A percentile compares a stretch with the other conserved stretches of the same genome.
Conservation (phyloP, 2,329 filamentous ascomycete genomes). For the Alternaria hordeiaustralica region DNA sequence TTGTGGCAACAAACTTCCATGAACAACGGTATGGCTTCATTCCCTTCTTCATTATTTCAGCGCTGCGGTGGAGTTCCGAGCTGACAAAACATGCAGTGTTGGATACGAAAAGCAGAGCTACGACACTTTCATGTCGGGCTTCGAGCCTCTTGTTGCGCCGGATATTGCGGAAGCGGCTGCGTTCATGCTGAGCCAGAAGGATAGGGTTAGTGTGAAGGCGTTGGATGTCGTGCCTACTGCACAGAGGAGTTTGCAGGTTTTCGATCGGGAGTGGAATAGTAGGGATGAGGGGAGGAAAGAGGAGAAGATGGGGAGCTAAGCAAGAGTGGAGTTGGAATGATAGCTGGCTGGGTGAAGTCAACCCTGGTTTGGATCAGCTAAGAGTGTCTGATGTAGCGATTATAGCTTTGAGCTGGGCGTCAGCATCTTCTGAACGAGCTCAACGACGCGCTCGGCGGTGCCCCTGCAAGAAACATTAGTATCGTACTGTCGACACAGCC, state of each 20-base stretch:
- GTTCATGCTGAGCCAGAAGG: conserved; percentile 53
- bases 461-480: conserved; percentile 39
- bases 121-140: conserved; percentile 55
- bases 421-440: conserved; percentile 47
- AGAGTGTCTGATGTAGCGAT: neutral
- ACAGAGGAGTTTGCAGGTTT: conserved; percentile 47
- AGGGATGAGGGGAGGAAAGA: conserved; percentile 7
- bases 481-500: neutral
- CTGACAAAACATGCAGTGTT: conserved; percentile 29
- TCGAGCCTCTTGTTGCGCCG: conserved; percentile 51
- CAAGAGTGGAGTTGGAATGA: neutral
- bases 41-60: neutral
- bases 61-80: neutral
- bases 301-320: neutral
- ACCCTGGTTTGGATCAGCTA: neutral
- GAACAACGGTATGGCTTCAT: conserved; percentile 39
- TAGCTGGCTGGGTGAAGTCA: too few relatives aligned
- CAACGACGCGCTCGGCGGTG: conserved; percentile 49
- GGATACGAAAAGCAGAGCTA: conserved; percentile 53
- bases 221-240: conserved; percentile 56
- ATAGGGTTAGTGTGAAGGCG: conserved; percentile 54
- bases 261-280: conserved; percentile 46
- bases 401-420: conserved; percentile 33
- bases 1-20: conserved; percentile 59
- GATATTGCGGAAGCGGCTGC: conserved; percentile 54